Conservation (phyloP, 2,329 filamentous ascomycete genomes). For the Colletotrichum eremochloae region DNA sequence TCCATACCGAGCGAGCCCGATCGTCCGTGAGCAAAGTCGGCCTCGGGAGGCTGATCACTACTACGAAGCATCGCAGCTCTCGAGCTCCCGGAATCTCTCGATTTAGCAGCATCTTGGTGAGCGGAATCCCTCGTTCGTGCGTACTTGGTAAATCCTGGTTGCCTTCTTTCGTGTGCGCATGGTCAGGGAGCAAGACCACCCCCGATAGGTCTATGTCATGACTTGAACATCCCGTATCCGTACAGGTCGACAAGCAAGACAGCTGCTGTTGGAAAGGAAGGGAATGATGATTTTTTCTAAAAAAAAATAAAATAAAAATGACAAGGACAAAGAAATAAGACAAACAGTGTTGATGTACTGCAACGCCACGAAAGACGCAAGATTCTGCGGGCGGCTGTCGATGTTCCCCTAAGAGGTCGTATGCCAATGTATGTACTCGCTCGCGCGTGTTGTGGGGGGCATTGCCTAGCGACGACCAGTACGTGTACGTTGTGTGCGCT, state of each 20-base stretch:
- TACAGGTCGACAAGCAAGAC: constrained; percentile 29
- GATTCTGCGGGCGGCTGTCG: constrained; percentile 15
- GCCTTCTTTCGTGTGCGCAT: constrained; percentile 24
- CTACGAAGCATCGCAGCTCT: background rate
- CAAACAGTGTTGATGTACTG: constrained; percentile 10
- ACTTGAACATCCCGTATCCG: constrained; percentile 14
- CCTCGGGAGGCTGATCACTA: constrained; percentile 29
- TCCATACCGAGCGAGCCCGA: constrained; percentile 21
- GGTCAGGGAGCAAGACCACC: constrained; percentile 29
- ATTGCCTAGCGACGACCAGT: background rate
- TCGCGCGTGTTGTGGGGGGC: background rate
- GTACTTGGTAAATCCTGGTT: constrained; percentile 11
- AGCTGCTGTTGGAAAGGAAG: constrained; percentile 8
- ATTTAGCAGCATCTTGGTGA: constrained; percentile 11
- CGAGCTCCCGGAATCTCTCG: constrained; percentile 4
- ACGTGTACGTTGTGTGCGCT: constrained; percentile 7
- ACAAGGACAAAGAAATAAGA: too few species aligned
- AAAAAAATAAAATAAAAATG: too few species aligned
- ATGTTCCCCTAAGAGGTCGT: constrained; percentile 24
- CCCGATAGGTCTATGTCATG: constrained; percentile 24
- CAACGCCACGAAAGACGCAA: constrained; percentile 8
- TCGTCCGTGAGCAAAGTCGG: constrained; percentile 32
- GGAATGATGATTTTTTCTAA: too few species aligned
- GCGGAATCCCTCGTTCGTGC: constrained; percentile 24
- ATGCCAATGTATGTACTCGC: constrained; percentile 19